Evolutionary conservation across 345 rosid species (phyloP), one percentile per base, ranked within the genome.

Genomic region (Xanthoceras sorbifolium): DNA sequence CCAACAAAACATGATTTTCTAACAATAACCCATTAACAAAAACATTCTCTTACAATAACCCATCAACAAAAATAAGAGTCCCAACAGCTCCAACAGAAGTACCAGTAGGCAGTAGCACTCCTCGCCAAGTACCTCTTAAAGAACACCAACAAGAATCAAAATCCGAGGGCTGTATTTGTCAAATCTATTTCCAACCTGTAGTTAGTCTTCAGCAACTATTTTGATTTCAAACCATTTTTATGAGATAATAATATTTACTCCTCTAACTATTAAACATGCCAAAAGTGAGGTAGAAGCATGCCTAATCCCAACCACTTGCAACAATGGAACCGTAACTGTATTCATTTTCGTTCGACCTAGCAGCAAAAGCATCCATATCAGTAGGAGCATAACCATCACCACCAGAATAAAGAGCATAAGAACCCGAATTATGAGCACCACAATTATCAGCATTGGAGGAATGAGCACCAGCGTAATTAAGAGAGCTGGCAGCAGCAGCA

Each of bases 231-330:
- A 52, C 29, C 64, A 25, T 29, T 20, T n/a, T 26, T 72, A 42
- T 36, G 48, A 15, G n/a, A n/a, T 38, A 14, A 12, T 40, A 22
- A 22, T 77, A 22, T 31, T 17, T 55, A 73, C 50, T 29, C 18
- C 25, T 50, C 14, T 11, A 40, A 1, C 48, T 28, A 9, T 20
- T 18, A 34, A 50, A 25, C 9, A 71, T 50, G 44, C 23, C 36
- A 59, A 9, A 0, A 44, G 9, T 34, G 17, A 1, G 20, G 55
- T 46, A 15, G 23, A 52, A 20, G 18, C 78, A 79, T 83, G 85
- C 62, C 78, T 85, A 85, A 52, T 85, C 89, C 90, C 90, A 89
- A 22, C 85, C 87, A 9, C 68, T 72, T 2, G 86, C 84, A 26
- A 72, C 44, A 4, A 85, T 44, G 0, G 83, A 59, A n/a, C 50